Percentiles rank a stretch among this genome's conserved stretches.
Conservation (phyloP, 73 alveolate species). For the Paramecium caudatum region DNA sequence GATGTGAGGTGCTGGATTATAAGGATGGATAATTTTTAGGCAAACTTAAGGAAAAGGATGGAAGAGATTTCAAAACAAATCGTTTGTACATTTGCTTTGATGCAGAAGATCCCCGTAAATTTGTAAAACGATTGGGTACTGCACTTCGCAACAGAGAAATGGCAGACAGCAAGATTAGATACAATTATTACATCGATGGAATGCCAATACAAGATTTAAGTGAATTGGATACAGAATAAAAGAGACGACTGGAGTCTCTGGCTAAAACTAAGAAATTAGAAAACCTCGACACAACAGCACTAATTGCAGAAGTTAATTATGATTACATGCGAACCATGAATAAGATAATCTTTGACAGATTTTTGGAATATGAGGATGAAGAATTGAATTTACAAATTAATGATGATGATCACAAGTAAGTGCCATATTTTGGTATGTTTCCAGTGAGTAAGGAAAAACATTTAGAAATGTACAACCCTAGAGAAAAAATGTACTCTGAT, state of each 20-base stretch:
- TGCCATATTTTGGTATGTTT: slow-evolving; percentile 82
- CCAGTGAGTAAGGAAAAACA: slow-evolving; percentile 81
- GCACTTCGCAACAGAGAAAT: slow-evolving; percentile 82
- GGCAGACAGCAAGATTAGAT: slow-evolving; percentile 85
- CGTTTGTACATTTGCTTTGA: slow-evolving; percentile 85
- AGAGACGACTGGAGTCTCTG: slow-evolving; percentile 79
- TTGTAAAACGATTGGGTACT: slow-evolving; percentile 84
- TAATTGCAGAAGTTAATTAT: slow-evolving; percentile 85
- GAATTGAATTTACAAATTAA: slow-evolving; percentile 56
- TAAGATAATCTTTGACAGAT: slow-evolving; percentile 95
- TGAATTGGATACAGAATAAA: slow-evolving; percentile 88
- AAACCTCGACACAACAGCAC: slow-evolving; percentile 80
- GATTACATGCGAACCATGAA: slow-evolving; percentile 98
- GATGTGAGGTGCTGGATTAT: slow-evolving; percentile 19
- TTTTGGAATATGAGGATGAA: slow-evolving; percentile 79
- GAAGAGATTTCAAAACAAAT: slow-evolving; percentile 75
- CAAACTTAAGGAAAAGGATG: slow-evolving; percentile 77
- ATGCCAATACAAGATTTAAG: slow-evolving; percentile 94
- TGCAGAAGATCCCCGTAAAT: slow-evolving; percentile 89
- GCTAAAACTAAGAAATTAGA: slow-evolving; percentile 78
- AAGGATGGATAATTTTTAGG: slow-evolving; percentile 60
- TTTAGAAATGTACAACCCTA: slow-evolving; percentile 46
- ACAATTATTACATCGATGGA: slow-evolving; percentile 89
- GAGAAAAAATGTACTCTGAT: slow-evolving; percentile 58
- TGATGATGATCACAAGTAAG: slow-evolving; percentile 34